phyloP scores from a whole-genome alignment of 768 basidiomycete species.

The Phylloporus sp. region DNA sequence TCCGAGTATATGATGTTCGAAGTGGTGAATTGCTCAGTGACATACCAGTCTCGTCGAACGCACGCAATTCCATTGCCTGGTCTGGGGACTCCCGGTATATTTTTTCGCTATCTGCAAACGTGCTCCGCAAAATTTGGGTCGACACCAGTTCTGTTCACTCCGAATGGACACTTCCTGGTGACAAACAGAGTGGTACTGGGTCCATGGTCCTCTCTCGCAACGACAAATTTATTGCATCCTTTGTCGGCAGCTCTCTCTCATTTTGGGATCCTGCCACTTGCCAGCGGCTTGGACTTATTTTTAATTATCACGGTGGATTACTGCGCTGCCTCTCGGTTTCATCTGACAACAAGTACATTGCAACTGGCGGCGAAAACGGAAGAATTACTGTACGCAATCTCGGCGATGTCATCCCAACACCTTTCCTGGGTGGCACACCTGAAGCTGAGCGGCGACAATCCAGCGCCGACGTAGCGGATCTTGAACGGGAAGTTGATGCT shows the following conservation, averaged over 20 bases:
- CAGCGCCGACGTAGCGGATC: too few species aligned
- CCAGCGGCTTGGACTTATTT: not conserved
- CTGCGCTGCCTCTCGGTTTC: not conserved
- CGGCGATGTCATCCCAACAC: not conserved
- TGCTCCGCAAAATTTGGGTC: not conserved
- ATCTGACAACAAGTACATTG: not conserved
- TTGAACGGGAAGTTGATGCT: not conserved
- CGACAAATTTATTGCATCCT: not conserved
- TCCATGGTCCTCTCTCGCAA: not conserved
- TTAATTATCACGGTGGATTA: not conserved
- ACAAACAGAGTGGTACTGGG: not conserved
- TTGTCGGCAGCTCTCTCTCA: not conserved
- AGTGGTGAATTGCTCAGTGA: not conserved
- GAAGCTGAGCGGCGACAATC: not conserved
- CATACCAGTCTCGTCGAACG: not conserved
- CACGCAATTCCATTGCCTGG: not conserved
- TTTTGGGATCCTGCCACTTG: not conserved
- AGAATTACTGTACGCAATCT: not conserved
- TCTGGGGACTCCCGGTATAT: not conserved
- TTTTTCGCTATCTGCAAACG: not conserved
- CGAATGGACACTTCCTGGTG: not conserved
- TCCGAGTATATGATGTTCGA: not conserved
- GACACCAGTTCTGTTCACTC: not conserved
- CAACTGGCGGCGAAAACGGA: not conserved
- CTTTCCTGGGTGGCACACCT: not conserved